Evolutionary conservation across 352 stramenopile species (phyloP).

Genomic region (Pythium brachiatum): DNA sequence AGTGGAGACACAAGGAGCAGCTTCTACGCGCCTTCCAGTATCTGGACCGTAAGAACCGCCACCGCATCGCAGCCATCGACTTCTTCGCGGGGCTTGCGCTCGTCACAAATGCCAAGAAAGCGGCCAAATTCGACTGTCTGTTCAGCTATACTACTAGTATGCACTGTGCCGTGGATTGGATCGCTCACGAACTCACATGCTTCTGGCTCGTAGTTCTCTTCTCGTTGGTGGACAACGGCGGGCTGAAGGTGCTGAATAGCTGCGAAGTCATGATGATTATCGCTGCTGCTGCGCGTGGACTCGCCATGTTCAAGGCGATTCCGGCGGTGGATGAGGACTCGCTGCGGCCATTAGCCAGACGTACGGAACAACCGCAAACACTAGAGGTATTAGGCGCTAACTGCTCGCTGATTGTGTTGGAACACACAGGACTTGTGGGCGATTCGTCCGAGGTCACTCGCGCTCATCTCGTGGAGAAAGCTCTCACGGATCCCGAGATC

Average conservation of each 20-base stretch:
- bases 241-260: constrained; percentile 50
- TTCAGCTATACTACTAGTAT: background rate
- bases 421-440: constrained; percentile 45
- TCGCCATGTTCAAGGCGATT: constrained; percentile 53
- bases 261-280: constrained; percentile 65
- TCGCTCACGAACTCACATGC: background rate
- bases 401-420: background rate
- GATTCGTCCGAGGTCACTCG: constrained; percentile 39
- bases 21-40: constrained; percentile 44
- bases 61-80: constrained; percentile 42
- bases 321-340: constrained; percentile 20
- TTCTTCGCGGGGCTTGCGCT: constrained; percentile 65
- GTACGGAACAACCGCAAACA: constrained; percentile 22
- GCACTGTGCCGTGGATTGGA: background rate
- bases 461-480: constrained; percentile 44
- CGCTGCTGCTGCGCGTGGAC: constrained; percentile 37
- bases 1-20: constrained; percentile 32
- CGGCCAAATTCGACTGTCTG: constrained; percentile 62
- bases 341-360: constrained; percentile 35
- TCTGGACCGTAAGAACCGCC: constrained; percentile 29
- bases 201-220: constrained; percentile 41
- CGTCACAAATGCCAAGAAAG: constrained; percentile 61
- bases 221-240: constrained; percentile 60
- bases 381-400: background rate
- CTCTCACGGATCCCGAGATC: constrained; percentile 63